phyloP scores from a whole-genome alignment of 106 monocot genomes.

The Platanthera guangdongensis region DNA sequence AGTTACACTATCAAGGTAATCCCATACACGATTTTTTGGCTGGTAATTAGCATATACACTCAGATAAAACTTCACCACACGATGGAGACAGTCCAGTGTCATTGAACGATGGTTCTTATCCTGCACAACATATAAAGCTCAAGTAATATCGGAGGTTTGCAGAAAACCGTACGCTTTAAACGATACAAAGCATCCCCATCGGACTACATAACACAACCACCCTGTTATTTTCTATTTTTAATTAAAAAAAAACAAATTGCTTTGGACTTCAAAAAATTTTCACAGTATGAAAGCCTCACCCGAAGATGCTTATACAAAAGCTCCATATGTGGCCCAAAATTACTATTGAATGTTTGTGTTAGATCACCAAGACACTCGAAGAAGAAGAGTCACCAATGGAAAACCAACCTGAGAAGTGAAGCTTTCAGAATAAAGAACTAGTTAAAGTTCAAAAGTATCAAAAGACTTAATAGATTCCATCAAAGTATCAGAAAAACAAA shows the following conservation, averaged over 20 bases:
- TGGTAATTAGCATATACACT: slow-evolving; percentile 79
- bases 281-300: slow-evolving; percentile 28
- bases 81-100: slow-evolving; percentile 96
- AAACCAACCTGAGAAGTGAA: slow-evolving; percentile 62
- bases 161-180: background rate
- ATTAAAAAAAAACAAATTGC: background rate
- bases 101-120: slow-evolving; percentile 97
- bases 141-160: background rate
- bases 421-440: background rate
- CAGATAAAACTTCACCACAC: slow-evolving; percentile 89
- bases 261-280: background rate
- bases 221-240: background rate
- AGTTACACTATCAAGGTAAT: slow-evolving; percentile 95
- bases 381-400: slow-evolving; percentile 88
- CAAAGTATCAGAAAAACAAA: background rate
- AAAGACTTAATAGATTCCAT: background rate
- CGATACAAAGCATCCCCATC: background rate
- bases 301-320: slow-evolving; percentile 82
- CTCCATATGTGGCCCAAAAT: slow-evolving; percentile 81
- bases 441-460: background rate
- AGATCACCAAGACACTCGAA: slow-evolving; percentile 98
- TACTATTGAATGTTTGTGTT: slow-evolving; percentile 71
- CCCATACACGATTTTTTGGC: slow-evolving; percentile 80
- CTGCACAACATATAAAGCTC: slow-evolving; percentile 28
- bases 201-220: slow-evolving; percentile 4